Evolutionary conservation across 148 eudicot species (phyloP).

Genomic region (Cornus suecica): DNA sequence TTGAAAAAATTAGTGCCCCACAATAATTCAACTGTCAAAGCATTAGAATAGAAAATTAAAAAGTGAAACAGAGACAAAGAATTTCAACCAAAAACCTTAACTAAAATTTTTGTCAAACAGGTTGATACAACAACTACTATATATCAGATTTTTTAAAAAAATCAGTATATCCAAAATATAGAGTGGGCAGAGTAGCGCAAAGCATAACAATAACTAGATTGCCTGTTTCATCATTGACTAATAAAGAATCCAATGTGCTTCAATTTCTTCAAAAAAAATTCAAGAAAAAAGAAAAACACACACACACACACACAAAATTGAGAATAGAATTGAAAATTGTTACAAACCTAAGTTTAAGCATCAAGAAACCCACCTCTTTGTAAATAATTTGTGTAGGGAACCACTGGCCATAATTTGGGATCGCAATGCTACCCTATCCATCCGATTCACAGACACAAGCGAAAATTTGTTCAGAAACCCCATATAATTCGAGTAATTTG

Average conservation of each 20-base stretch:
- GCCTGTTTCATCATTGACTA: not conserved
- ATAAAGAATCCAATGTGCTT: not conserved
- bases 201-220: not conserved
- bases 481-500: not conserved
- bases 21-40: not conserved
- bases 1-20: not conserved
- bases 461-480: not conserved
- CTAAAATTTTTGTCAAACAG: not conserved
- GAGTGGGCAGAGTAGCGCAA: not conserved
- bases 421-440: constrained; percentile 4
- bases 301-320: too few species aligned
- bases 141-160: too few species aligned
- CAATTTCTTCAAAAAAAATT: not conserved
- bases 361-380: not conserved
- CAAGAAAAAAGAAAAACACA: too few species aligned
- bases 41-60: too few species aligned
- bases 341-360: too few species aligned
- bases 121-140: not conserved
- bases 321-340: too few species aligned
- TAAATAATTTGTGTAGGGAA: constrained; percentile 2
- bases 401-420: not conserved
- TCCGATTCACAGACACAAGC: not conserved
- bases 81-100: not conserved
- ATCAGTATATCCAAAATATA: not conserved
- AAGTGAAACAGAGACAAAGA: not conserved